These are phyloP conservation scores for Daldinia concentrica DNA, from an alignment of 495 filamentous ascomycete genomes.

Conservation along the genomic window DNA sequence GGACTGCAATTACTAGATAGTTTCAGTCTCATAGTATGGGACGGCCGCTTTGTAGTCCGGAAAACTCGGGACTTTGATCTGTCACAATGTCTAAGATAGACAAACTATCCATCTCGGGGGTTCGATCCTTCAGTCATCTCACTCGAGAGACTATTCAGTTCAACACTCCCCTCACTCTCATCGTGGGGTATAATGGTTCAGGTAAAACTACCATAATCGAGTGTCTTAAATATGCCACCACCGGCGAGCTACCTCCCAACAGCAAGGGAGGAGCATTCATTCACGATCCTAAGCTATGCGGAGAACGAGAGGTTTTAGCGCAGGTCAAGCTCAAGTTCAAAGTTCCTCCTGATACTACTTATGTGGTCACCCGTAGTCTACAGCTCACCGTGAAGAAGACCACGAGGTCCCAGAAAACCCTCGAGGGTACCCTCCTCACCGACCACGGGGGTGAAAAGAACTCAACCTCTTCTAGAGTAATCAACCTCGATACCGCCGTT, in stretches of 20 bases:
- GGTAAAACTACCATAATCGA: constrained; percentile 99
- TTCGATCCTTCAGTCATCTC: constrained; percentile 89
- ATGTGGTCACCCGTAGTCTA: constrained; percentile 82
- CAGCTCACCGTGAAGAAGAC: constrained; percentile 88
- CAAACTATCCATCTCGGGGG: constrained; percentile 84
- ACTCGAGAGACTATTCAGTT: constrained; percentile 86
- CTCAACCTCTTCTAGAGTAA: constrained; percentile 77
- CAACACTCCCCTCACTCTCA: constrained; percentile 88
- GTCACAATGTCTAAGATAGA: constrained; percentile 78
- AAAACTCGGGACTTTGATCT: constrained; percentile 21
- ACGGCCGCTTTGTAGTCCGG: constrained; percentile 11
- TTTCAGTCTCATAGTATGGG: constrained; percentile 17
- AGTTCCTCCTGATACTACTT: constrained; percentile 73
- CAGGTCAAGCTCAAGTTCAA: constrained; percentile 92
- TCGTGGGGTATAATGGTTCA: constrained; percentile 96
- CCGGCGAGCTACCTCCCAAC: constrained; percentile 91
- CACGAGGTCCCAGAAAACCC: constrained; percentile 73
- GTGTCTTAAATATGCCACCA: constrained; percentile 98
- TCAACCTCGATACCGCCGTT: constrained; percentile 82
- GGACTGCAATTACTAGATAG: neutral
- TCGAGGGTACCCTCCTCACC: constrained; percentile 80
- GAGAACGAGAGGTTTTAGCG: constrained; percentile 89
- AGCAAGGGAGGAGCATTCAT: constrained; percentile 95
- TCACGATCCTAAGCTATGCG: constrained; percentile 91
- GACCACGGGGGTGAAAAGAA: constrained; percentile 82